A percentile compares a stretch with the other conserved stretches of the same genome.
Conservation (phyloP, 495 filamentous ascomycete genomes). For the Podospora bellae-mahoneyi region DNA sequence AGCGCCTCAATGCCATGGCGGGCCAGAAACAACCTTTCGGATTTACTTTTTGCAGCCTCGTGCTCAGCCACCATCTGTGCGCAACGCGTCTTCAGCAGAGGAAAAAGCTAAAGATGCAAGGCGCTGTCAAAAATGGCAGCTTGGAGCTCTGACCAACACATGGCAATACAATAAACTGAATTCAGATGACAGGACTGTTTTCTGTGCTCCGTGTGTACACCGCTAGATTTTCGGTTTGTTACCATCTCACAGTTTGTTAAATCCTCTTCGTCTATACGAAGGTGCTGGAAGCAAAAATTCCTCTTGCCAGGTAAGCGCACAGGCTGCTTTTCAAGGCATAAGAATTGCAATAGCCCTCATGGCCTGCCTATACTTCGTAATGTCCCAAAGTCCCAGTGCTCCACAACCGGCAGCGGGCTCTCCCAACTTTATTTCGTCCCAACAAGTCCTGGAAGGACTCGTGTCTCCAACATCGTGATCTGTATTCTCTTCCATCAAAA, state of each 20-base stretch:
- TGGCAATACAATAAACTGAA: background rate
- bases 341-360: background rate
- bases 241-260: background rate
- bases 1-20: background rate
- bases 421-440: background rate
- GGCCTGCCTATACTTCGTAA: background rate
- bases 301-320: background rate
- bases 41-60: background rate
- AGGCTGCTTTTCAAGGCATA: background rate
- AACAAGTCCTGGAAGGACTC: background rate
- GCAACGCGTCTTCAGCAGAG: background rate
- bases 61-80: background rate
- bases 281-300: background rate
- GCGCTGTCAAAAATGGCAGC: background rate
- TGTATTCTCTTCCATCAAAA: background rate
- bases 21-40: background rate
- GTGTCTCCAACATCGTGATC: background rate
- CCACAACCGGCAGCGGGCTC: background rate
- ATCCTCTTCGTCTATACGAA: background rate
- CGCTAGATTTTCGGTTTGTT: too few relatives aligned
- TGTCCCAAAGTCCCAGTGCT: background rate
- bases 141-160: background rate
- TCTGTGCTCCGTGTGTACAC: too few relatives aligned
- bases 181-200: background rate
- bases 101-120: background rate